Conservation (phyloP, 2,329 filamentous ascomycete species). For the Penicillium sp. region DNA sequence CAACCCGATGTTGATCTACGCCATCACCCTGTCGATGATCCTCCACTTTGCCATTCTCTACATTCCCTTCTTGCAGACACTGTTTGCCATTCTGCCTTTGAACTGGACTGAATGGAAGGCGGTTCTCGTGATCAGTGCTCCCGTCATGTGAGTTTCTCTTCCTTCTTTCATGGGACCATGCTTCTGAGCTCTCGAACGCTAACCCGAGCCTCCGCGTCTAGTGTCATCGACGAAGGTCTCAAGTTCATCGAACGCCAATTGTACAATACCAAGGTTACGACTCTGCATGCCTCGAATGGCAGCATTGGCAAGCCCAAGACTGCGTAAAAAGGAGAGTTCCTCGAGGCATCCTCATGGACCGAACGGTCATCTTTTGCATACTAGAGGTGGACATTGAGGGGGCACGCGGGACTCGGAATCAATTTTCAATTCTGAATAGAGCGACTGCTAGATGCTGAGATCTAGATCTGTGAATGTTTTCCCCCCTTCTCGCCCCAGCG, state of each 20-base stretch:
- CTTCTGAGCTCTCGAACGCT: slow-evolving; percentile 2
- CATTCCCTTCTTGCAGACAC: slow-evolving; percentile 74
- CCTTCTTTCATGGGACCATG: not conserved
- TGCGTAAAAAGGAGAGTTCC: slow-evolving; percentile 18
- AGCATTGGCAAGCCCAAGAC: slow-evolving; percentile 31
- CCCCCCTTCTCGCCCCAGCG: too few relatives aligned
- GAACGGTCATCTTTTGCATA: not conserved
- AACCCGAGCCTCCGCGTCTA: slow-evolving; percentile 30
- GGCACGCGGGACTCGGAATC: too few relatives aligned
- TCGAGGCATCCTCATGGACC: not conserved
- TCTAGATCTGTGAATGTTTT: not conserved
- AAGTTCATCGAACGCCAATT: slow-evolving; percentile 69
- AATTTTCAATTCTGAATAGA: slow-evolving; percentile 7
- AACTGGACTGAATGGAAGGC: slow-evolving; percentile 87
- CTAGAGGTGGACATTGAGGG: too few relatives aligned
- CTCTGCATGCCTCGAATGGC: slow-evolving; percentile 24
- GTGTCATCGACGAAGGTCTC: slow-evolving; percentile 74
- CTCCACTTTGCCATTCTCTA: slow-evolving; percentile 94
- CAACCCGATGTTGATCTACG: slow-evolving; percentile 97
- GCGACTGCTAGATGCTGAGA: slow-evolving; percentile 5
- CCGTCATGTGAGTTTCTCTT: slow-evolving; percentile 70
- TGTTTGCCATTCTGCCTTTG: slow-evolving; percentile 88
- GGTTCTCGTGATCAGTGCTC: slow-evolving; percentile 78
- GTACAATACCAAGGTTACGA: slow-evolving; percentile 40
- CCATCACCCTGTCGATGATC: slow-evolving; percentile 85